Percentiles rank a stretch among this genome's conserved stretches.
These are phyloP conservation scores for Yamagishiella unicocca DNA, from an alignment of 139 green algal species.

Conservation along the genomic window DNA sequence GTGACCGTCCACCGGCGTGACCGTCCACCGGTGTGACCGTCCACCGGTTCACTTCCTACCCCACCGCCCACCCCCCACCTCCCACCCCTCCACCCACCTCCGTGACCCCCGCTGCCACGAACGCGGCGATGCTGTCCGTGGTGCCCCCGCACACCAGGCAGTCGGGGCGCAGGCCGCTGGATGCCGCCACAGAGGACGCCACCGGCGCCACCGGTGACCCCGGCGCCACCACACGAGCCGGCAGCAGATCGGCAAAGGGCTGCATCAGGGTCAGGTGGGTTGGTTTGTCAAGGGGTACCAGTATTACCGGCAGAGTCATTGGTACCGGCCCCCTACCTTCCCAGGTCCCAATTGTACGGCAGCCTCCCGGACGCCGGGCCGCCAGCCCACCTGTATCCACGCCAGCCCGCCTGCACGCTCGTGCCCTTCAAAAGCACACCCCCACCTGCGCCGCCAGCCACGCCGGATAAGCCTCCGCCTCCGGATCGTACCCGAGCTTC, in stretches of 20 bases:
- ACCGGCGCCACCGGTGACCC: slow-evolving; percentile 74
- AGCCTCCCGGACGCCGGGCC: too few relatives aligned
- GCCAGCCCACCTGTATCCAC: too few relatives aligned
- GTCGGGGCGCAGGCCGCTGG: slow-evolving; percentile 59
- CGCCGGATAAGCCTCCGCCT: slow-evolving; percentile 75
- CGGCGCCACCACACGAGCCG: slow-evolving; percentile 74
- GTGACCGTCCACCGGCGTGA: not conserved
- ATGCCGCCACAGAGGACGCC: slow-evolving; percentile 45
- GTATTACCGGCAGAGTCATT: too few relatives aligned
- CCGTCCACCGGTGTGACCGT: not conserved
- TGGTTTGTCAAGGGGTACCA: too few relatives aligned
- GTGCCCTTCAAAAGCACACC: too few relatives aligned
- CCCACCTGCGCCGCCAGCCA: slow-evolving; percentile 82
- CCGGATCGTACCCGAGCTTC: slow-evolving; percentile 94
- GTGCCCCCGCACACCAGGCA: slow-evolving; percentile 79
- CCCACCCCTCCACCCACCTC: not conserved
- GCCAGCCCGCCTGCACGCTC: too few relatives aligned
- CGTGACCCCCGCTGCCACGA: slow-evolving; percentile 85
- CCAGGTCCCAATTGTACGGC: too few relatives aligned
- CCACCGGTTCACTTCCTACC: not conserved
- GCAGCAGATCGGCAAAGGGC: slow-evolving; percentile 72
- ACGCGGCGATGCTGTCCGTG: slow-evolving; percentile 95
- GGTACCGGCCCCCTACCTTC: too few relatives aligned
- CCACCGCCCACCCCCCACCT: not conserved
- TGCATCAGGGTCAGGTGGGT: too few relatives aligned